Percentiles rank a stretch among this genome's conserved stretches.
Evolutionary conservation across 2,329 filamentous ascomycete genomes (phyloP).

Genomic region (Aureobasidium pullulans): DNA sequence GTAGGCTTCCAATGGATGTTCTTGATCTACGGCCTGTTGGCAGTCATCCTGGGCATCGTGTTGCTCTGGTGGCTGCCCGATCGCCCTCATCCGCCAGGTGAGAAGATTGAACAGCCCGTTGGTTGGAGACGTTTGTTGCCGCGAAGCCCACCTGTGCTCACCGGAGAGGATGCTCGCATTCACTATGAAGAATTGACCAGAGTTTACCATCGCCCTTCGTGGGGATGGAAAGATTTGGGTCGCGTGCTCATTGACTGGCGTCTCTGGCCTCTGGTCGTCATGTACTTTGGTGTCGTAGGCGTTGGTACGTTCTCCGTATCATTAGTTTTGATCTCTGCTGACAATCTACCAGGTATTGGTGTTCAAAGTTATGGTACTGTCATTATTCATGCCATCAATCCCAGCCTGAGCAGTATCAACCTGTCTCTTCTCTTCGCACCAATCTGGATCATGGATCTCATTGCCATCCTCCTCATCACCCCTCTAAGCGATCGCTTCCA

Average conservation of each 20-base stretch:
- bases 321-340: background rate
- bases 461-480: slow-evolving; percentile 77
- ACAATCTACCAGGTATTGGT: slow-evolving; percentile 48
- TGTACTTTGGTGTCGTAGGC: slow-evolving; percentile 94
- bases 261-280: slow-evolving; percentile 75
- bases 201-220: slow-evolving; percentile 69
- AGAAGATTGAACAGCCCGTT: slow-evolving; percentile 31
- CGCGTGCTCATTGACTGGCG: slow-evolving; percentile 76
- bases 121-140: slow-evolving; percentile 61
- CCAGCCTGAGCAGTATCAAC: slow-evolving; percentile 62
- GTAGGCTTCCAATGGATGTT: slow-evolving; percentile 93
- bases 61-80: slow-evolving; percentile 90
- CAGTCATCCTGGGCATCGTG: slow-evolving; percentile 60
- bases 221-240: slow-evolving; percentile 64
- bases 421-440: slow-evolving; percentile 80
- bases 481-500: slow-evolving; percentile 85
- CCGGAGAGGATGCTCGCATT: slow-evolving; percentile 67
- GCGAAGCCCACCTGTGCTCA: slow-evolving; percentile 60
- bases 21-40: slow-evolving; percentile 72
- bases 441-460: slow-evolving; percentile 79
- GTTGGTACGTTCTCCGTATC: slow-evolving; percentile 47
- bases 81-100: slow-evolving; percentile 67
- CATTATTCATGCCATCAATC: slow-evolving; percentile 74
- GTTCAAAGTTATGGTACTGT: slow-evolving; percentile 82
- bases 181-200: slow-evolving; percentile 78